Evolutionary conservation across 2,329 filamentous ascomycete genomes (phyloP).

Genomic region (Periconia digitata): DNA sequence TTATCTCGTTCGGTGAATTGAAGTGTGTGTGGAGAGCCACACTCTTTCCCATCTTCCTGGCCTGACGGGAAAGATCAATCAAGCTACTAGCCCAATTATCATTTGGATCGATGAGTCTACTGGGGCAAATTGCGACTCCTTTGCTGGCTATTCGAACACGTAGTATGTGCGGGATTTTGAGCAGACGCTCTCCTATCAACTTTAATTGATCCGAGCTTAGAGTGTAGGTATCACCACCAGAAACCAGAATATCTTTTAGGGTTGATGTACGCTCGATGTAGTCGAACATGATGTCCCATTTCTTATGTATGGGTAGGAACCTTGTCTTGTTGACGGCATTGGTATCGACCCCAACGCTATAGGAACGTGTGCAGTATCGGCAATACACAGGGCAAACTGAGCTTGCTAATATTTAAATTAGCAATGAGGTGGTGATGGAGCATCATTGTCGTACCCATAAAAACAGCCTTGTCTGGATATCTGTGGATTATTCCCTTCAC

Average conservation of each 20-base stretch:
- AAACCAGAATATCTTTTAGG: conserved; percentile 60
- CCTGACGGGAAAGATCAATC: conserved; percentile 50
- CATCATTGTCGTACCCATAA: too few relatives aligned
- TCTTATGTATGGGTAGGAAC: conserved; percentile 38
- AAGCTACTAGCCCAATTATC: conserved; percentile 56
- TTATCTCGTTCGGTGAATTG: conserved; percentile 62
- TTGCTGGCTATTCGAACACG: conserved; percentile 62
- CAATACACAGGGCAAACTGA: conserved; percentile 58
- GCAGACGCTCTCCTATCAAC: conserved; percentile 33
- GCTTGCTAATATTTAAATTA: neutral
- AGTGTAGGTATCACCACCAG: conserved; percentile 61
- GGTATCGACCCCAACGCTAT: conserved; percentile 53
- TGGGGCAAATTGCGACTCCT: conserved; percentile 58
- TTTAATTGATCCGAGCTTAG: conserved; percentile 28
- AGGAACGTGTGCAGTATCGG: conserved; percentile 60
- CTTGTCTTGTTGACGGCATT: conserved; percentile 48
- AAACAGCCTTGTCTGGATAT: too few relatives aligned
- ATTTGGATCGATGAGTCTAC: conserved; percentile 51
- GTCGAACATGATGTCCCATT: conserved; percentile 53
- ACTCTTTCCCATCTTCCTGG: conserved; percentile 55
- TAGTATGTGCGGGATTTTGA: conserved; percentile 58
- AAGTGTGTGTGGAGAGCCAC: conserved; percentile 64
- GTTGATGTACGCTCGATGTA: conserved; percentile 54
- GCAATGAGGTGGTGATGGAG: too few relatives aligned
- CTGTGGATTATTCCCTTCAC: too few relatives aligned